These are phyloP conservation scores for Exophiala mesophila DNA, from an alignment of 2,329 filamentous ascomycete genomes.

Conservation along the genomic window DNA sequence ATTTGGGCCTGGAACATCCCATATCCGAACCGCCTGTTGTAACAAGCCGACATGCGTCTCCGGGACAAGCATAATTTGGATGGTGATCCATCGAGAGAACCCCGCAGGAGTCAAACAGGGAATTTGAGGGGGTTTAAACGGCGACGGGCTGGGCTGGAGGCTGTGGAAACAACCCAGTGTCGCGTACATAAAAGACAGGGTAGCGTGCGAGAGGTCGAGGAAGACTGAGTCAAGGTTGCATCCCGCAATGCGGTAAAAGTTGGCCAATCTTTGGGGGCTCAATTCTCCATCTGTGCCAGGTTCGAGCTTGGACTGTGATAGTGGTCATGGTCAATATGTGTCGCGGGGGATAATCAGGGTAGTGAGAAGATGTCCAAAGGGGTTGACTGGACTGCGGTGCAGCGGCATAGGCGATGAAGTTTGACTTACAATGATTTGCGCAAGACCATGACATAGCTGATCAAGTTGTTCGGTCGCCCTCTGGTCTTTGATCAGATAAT, in stretches of 20 bases:
- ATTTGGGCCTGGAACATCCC: constrained; percentile 68
- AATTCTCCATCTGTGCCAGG: constrained; percentile 33
- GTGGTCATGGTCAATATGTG: constrained; percentile 12
- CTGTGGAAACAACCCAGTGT: constrained; percentile 85
- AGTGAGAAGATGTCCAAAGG: too few species aligned
- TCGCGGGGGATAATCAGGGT: background rate
- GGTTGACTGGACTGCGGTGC: too few species aligned
- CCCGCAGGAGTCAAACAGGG: constrained; percentile 78
- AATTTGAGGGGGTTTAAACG: constrained; percentile 70
- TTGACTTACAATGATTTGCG: constrained; percentile 62
- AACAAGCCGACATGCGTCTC: constrained; percentile 82
- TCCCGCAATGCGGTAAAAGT: constrained; percentile 70
- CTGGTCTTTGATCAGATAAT: constrained; percentile 59
- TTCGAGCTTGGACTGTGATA: constrained; percentile 22
- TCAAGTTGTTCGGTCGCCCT: constrained; percentile 64
- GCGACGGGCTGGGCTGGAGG: constrained; percentile 65
- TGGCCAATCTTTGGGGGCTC: constrained; percentile 66
- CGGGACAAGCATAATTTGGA: constrained; percentile 81
- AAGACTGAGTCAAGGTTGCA: constrained; percentile 78
- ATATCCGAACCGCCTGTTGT: constrained; percentile 72
- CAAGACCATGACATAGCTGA: constrained; percentile 64
- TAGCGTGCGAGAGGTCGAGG: constrained; percentile 63
- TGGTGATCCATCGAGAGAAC: constrained; percentile 89
- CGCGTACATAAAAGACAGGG: constrained; percentile 88
- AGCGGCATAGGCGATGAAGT: constrained; percentile 1